Evolutionary conservation across 1,284 basidiomycete species (phyloP).

Genomic region (Puccinia polysora): DNA sequence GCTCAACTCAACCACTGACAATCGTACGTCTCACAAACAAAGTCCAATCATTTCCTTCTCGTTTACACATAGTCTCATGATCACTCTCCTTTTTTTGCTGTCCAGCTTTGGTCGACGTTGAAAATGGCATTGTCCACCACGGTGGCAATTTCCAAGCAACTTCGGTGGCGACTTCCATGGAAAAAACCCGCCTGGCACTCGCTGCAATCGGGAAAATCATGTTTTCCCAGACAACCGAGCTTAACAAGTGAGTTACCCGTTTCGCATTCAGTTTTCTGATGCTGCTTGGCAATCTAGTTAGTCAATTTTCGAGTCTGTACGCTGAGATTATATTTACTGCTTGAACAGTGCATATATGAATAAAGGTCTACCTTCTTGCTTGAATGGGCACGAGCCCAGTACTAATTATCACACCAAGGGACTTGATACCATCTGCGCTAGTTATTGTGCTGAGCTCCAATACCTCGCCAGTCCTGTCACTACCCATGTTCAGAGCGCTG

Average conservation of each 20-base stretch:
- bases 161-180: conserved; percentile 79
- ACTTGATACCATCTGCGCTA: conserved; percentile 73
- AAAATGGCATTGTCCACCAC: conserved; percentile 66
- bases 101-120: conserved; percentile 68
- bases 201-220: conserved; percentile 76
- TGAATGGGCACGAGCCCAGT: conserved; percentile 67
- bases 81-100: conserved; percentile 60
- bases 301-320: not conserved
- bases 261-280: not conserved
- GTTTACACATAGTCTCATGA: not conserved
- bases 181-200: conserved; percentile 73
- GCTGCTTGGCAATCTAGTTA: not conserved
- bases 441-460: conserved; percentile 74
- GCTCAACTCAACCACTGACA: conserved; percentile 69
- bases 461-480: conserved; percentile 78
- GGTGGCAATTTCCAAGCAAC: conserved; percentile 85
- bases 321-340: not conserved
- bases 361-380: conserved; percentile 70
- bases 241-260: conserved; percentile 59
- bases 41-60: conserved; percentile 11
- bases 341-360: conserved; percentile 64
- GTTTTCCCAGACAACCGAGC: conserved; percentile 76
- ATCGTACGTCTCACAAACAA: conserved; percentile 55
- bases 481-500: conserved; percentile 59
- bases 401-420: conserved; percentile 61